Conservation (phyloP, 192 early-diverging fungal species). For the Coemansia sp. region DNA sequence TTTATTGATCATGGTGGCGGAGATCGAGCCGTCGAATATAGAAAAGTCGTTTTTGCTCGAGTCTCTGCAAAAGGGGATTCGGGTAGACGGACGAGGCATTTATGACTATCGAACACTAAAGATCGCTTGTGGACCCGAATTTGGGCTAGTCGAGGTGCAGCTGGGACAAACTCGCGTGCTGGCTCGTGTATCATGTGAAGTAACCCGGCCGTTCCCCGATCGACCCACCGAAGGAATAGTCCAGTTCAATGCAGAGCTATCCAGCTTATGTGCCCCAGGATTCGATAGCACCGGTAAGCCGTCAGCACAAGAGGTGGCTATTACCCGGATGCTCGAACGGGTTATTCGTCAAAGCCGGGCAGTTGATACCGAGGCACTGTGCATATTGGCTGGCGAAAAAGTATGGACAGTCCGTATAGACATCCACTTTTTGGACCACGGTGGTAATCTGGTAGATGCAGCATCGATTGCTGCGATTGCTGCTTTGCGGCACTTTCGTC, state of each 20-base stretch:
- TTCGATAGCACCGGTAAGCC: constrained; percentile 63
- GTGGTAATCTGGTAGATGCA: constrained; percentile 91
- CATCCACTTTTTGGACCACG: constrained; percentile 88
- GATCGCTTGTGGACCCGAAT: constrained; percentile 66
- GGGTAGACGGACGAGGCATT: constrained; percentile 76
- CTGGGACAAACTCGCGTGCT: constrained; percentile 80
- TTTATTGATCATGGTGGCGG: constrained; percentile 28
- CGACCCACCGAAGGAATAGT: constrained; percentile 87
- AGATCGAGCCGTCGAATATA: constrained; percentile 63
- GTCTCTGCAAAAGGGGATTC: constrained; percentile 65
- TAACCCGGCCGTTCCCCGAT: constrained; percentile 66
- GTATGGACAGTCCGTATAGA: constrained; percentile 93
- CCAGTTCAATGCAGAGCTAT: constrained; percentile 82
- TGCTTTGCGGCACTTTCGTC: constrained; percentile 83
- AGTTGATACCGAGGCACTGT: constrained; percentile 94
- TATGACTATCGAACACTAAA: constrained; percentile 70
- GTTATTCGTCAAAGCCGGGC: constrained; percentile 78
- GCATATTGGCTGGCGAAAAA: constrained; percentile 93
- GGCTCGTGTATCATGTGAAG: constrained; percentile 68
- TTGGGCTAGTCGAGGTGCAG: constrained; percentile 73
- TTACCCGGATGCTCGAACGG: constrained; percentile 86
- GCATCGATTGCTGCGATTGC: constrained; percentile 88
- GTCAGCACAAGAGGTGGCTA: constrained; percentile 79
- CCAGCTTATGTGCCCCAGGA: constrained; percentile 76
- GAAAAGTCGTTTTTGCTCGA: constrained; percentile 73